Evolutionary conservation across 148 eudicot genomes (phyloP), one percentile per base, ranked within the genome.

Genomic region (Dysphania ambrosioides): DNA sequence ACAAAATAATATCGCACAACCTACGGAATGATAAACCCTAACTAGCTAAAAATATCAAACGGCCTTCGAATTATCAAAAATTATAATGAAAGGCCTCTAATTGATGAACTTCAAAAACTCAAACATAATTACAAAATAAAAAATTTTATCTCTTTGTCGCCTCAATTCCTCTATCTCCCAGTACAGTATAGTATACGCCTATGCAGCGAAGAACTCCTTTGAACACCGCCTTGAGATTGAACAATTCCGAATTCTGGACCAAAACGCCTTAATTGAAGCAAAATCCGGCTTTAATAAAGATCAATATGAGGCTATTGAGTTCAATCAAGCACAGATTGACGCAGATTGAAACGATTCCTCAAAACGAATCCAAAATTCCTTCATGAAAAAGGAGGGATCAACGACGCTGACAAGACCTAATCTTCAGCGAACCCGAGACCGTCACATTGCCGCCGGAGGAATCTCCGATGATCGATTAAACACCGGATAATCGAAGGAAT

Each of bases 1-100:
- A 74, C 59, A 81, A 77, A 78, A 77, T 56, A 9, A 38, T 67
- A 80, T 66, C 59, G 62, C 83, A 75, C 82, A 57, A 71, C 55
- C n/a, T 10, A 30, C 1, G 47, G 57, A 56, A 58, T 44, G 18
- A 75, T 63, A 68, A 75, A 55, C 80, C 77, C 77, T 85, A 81
- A 77, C 68, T 71, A 66, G n/a, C 75, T 72, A 72, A n/a, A 72
- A 56, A 49, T 18, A 67, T 23, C 57, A 3, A 15, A 56, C 68
- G 78, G 78, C 73, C 78, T 31, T 58, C 57, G 30, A 75, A 75
- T 69, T 44, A 8, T 16, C 18, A 49, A 44, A 36, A 49, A 60
- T n/a, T n/a, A n/a, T n/a, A n/a, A 40, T 36, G 32, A 26, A 16
- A 67, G 78, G 72, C 78, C 72, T 75, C 64, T 67, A 58, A 67